Evolutionary conservation across 495 filamentous ascomycete species (phyloP).

Genomic region (Choiromyces venosus): DNA sequence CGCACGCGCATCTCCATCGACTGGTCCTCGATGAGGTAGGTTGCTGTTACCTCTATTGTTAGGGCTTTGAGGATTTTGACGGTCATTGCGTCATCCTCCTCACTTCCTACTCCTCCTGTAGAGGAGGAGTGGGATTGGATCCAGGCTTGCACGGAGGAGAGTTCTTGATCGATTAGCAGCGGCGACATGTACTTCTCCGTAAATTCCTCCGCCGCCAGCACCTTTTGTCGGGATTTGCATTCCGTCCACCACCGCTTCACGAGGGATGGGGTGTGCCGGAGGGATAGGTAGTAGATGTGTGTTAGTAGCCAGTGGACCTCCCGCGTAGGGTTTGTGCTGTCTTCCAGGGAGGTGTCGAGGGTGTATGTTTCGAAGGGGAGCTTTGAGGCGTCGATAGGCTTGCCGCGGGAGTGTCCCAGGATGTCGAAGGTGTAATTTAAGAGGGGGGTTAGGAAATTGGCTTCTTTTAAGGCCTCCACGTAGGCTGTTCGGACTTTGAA

Average conservation of each 20-base stretch:
- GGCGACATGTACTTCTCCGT: constrained; percentile 83
- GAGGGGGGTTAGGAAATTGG: constrained; percentile 61
- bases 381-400: constrained; percentile 61
- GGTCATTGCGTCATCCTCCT: constrained; percentile 65
- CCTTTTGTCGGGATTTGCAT: constrained; percentile 60
- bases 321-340: constrained; percentile 55
- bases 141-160: constrained; percentile 71
- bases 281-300: constrained; percentile 76
- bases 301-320: constrained; percentile 76
- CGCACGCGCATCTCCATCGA: constrained; percentile 69
- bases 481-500: constrained; percentile 77
- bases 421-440: constrained; percentile 76
- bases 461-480: constrained; percentile 65
- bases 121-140: constrained; percentile 52
- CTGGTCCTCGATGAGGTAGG: constrained; percentile 83
- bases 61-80: constrained; percentile 65
- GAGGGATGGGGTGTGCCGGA: constrained; percentile 68
- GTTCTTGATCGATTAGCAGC: constrained; percentile 63
- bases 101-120: constrained; percentile 52
- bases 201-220: constrained; percentile 69
- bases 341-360: constrained; percentile 45
- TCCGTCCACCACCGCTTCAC: constrained; percentile 85
- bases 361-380: constrained; percentile 66
- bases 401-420: constrained; percentile 64
- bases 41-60: constrained; percentile 64